A percentile compares a stretch with the other conserved stretches of the same genome.
Evolutionary conservation across 345 rosid species (phyloP).

Genomic region (Gossypioides kirkii): DNA sequence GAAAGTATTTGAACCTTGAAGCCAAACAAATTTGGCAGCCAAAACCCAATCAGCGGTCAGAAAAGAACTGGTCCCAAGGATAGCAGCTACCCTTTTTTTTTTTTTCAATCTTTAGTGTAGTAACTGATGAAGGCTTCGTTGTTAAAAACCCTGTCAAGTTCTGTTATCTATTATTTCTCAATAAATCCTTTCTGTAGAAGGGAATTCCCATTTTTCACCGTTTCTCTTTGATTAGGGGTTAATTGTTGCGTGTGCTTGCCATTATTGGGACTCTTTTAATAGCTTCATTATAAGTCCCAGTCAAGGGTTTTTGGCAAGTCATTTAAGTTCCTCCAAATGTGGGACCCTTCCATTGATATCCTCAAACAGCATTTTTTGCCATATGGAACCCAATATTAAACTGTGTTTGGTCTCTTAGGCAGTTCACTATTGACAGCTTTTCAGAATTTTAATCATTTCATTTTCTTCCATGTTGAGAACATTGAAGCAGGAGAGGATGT

Average conservation of each 20-base stretch:
- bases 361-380: not conserved
- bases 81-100: not conserved
- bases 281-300: not conserved
- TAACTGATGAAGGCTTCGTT: not conserved
- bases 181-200: not conserved
- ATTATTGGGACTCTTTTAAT: not conserved
- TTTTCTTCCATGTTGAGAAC: not conserved
- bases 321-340: not conserved
- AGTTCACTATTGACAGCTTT: not conserved
- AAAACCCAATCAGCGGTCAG: not conserved
- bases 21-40: not conserved
- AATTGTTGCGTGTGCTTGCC: not conserved
- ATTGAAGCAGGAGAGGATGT: not conserved
- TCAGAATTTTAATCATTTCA: not conserved
- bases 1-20: not conserved
- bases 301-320: not conserved
- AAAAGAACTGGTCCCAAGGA: not conserved
- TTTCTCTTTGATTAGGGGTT: too few relatives aligned
- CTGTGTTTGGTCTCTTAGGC: not conserved
- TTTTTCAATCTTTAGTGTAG: not conserved
- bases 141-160: not conserved
- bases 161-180: not conserved
- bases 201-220: too few relatives aligned
- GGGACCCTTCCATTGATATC: not conserved
- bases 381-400: not conserved